A percentile compares a stretch with the other conserved stretches of the same genome.
These are phyloP conservation scores for Cylindrotheca fusiformis DNA, from an alignment of 108 stramenopile genomes.

Conservation along the genomic window DNA sequence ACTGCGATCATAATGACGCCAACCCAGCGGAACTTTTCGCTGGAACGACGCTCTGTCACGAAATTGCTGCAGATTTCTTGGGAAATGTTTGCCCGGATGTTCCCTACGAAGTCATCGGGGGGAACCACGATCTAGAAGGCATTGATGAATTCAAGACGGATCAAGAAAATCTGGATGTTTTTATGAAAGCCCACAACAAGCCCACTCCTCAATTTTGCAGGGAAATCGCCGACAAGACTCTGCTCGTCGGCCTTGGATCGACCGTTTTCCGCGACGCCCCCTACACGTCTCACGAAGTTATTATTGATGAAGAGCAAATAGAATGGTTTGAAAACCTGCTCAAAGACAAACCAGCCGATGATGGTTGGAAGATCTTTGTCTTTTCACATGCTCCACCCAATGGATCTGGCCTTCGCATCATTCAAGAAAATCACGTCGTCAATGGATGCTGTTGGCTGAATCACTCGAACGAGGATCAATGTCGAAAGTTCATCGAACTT, in stretches of 20 bases:
- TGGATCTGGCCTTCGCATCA: slow-evolving; percentile 82
- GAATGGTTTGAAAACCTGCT: slow-evolving; percentile 87
- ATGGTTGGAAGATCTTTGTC: slow-evolving; percentile 93
- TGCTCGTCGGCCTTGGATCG: slow-evolving; percentile 84
- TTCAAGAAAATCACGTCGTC: slow-evolving; percentile 85
- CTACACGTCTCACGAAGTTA: slow-evolving; percentile 91
- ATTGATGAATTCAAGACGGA: slow-evolving; percentile 92
- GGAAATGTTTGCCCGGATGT: slow-evolving; percentile 16
- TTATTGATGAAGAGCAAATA: slow-evolving; percentile 84
- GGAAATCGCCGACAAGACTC: slow-evolving; percentile 83
- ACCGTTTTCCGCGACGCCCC: slow-evolving; percentile 85
- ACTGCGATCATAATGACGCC: slow-evolving; percentile 12
- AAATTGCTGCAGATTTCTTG: slow-evolving; percentile 34
- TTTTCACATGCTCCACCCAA: slow-evolving; percentile 94
- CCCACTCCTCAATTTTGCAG: slow-evolving; percentile 76
- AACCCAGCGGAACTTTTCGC: slow-evolving; percentile 30
- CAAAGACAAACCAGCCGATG: slow-evolving; percentile 56
- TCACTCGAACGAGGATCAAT: slow-evolving; percentile 47
- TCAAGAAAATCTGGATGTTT: slow-evolving; percentile 75
- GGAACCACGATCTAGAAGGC: slow-evolving; percentile 87
- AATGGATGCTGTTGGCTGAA: slow-evolving; percentile 92
- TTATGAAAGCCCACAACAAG: slow-evolving; percentile 57
- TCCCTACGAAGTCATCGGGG: slow-evolving; percentile 39
- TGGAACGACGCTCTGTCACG: slow-evolving; percentile 35
- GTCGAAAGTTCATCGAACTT: slow-evolving; percentile 74